These are phyloP conservation scores for Hemisphaericaspora xylofermentans DNA, from an alignment of 1,139 yeast genomes.

Conservation along the genomic window DNA sequence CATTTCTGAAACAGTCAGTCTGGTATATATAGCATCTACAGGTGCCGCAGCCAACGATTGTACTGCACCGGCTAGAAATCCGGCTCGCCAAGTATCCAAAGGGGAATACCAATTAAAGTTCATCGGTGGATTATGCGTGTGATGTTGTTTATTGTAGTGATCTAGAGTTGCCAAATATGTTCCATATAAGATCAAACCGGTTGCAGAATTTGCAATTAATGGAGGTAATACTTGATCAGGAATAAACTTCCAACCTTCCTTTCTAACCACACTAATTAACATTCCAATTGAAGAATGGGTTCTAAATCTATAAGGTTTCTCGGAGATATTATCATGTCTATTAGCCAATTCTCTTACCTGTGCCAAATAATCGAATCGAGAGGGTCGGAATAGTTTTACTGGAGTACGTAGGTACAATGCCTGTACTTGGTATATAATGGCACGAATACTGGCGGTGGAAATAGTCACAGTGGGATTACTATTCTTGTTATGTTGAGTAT, in stretches of 20 bases:
- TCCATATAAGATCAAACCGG: slow-evolving; percentile 83
- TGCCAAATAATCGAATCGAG: slow-evolving; percentile 82
- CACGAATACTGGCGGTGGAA: slow-evolving; percentile 82
- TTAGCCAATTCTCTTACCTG: slow-evolving; percentile 57
- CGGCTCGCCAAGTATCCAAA: slow-evolving; percentile 71
- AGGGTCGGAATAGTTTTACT: slow-evolving; percentile 84
- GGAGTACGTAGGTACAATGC: slow-evolving; percentile 79
- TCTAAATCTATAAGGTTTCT: slow-evolving; percentile 62
- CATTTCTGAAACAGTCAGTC: slow-evolving; percentile 75
- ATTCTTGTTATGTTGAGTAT: slow-evolving; percentile 11
- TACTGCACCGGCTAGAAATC: slow-evolving; percentile 79
- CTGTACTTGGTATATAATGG: slow-evolving; percentile 75
- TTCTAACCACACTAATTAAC: slow-evolving; percentile 63
- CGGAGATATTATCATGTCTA: slow-evolving; percentile 44
- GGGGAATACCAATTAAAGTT: slow-evolving; percentile 28
- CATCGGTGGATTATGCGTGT: slow-evolving; percentile 7
- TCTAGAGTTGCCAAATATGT: slow-evolving; percentile 64
- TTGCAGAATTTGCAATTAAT: slow-evolving; percentile 77
- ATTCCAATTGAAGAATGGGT: slow-evolving; percentile 81
- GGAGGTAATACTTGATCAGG: slow-evolving; percentile 89
- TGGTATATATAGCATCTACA: slow-evolving; percentile 82
- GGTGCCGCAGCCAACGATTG: slow-evolving; percentile 96
- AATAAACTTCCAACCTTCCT: slow-evolving; percentile 84
- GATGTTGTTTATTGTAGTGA: slow-evolving; percentile 17
- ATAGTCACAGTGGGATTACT: slow-evolving; percentile 42